A percentile compares a stretch with the other conserved stretches of the same genome.
Conservation (phyloP, 371 early-diverging fungal genomes). For the Mortierella sp. region DNA sequence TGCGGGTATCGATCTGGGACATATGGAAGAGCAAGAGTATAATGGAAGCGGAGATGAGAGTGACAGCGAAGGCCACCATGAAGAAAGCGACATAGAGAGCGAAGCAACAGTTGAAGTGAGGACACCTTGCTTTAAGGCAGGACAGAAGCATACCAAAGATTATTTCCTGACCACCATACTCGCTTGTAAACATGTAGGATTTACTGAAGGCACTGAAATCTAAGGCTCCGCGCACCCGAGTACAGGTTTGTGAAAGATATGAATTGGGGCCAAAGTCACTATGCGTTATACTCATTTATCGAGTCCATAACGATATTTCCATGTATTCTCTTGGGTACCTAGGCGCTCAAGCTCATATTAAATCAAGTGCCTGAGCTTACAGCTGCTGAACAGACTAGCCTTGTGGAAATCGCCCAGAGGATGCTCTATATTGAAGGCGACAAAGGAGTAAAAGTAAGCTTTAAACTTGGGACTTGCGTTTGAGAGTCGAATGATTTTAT, state of each 20-base stretch:
- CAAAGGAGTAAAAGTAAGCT: constrained; percentile 42
- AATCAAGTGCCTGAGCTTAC: constrained; percentile 34
- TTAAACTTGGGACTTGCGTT: not conserved
- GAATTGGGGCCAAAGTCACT: too few relatives aligned
- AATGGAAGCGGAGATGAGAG: not conserved
- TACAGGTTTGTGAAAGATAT: not conserved
- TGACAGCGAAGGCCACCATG: constrained; percentile 13
- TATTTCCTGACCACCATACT: not conserved
- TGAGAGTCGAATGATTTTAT: not conserved
- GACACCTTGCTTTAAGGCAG: not conserved
- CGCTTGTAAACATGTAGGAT: not conserved
- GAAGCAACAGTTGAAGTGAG: constrained; percentile 17
- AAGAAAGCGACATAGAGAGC: constrained; percentile 19
- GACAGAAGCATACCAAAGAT: not conserved
- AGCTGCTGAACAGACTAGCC: not conserved
- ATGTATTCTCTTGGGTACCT: not conserved
- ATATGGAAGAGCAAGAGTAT: constrained; percentile 7
- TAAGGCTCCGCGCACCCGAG: not conserved
- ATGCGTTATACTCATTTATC: not conserved
- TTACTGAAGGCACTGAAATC: constrained; percentile 8
- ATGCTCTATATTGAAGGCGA: constrained; percentile 37
- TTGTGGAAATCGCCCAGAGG: constrained; percentile 26
- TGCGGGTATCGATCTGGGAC: constrained; percentile 9
- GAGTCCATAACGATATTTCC: not conserved
- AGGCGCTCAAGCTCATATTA: constrained; percentile 44